phyloP scores from a whole-genome alignment of 768 basidiomycete species.

The Lactarius vividus region DNA sequence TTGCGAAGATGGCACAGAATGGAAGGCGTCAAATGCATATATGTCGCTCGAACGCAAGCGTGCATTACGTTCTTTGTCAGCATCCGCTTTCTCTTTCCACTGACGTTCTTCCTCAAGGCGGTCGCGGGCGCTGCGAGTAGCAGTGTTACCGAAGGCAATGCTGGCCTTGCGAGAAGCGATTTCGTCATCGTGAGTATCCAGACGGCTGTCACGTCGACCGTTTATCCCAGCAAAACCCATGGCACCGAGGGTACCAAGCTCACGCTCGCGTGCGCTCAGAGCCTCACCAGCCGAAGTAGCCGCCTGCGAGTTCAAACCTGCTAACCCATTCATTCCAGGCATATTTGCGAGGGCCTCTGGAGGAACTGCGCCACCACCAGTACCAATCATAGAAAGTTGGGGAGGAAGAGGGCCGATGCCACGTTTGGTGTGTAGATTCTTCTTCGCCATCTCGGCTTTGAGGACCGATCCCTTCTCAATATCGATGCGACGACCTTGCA shows the following conservation, averaged over 20 bases:
- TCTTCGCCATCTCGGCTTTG: conserved; percentile 99
- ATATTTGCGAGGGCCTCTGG: conserved; percentile 30
- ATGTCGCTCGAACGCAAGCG: conserved; percentile 42
- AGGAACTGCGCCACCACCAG: conserved; percentile 26
- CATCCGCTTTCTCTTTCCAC: conserved; percentile 49
- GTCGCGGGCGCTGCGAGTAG: conserved; percentile 56
- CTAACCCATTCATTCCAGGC: conserved; percentile 31
- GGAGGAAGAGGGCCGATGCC: conserved; percentile 56
- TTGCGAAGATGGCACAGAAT: conserved; percentile 51
- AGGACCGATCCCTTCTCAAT: conserved; percentile 88
- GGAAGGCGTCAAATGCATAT: conserved; percentile 75
- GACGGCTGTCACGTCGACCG: conserved; percentile 31
- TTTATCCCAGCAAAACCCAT: conserved; percentile 40
- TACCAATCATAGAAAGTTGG: conserved; percentile 27
- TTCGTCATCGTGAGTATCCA: conserved; percentile 47
- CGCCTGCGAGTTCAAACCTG: conserved; percentile 19
- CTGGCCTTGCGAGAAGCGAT: conserved; percentile 41
- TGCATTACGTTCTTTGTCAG: conserved; percentile 34
- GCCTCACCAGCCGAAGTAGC: conserved; percentile 30
- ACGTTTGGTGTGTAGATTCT: conserved; percentile 95
- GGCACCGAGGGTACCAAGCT: conserved; percentile 45
- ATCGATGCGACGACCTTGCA: conserved; percentile 90
- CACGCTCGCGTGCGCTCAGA: conserved; percentile 46
- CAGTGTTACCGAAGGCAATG: conserved; percentile 40
- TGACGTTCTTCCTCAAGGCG: conserved; percentile 59